These are phyloP conservation scores for Daphne laureola DNA, from an alignment of 441 rosid genomes.

Conservation along the genomic window DNA sequence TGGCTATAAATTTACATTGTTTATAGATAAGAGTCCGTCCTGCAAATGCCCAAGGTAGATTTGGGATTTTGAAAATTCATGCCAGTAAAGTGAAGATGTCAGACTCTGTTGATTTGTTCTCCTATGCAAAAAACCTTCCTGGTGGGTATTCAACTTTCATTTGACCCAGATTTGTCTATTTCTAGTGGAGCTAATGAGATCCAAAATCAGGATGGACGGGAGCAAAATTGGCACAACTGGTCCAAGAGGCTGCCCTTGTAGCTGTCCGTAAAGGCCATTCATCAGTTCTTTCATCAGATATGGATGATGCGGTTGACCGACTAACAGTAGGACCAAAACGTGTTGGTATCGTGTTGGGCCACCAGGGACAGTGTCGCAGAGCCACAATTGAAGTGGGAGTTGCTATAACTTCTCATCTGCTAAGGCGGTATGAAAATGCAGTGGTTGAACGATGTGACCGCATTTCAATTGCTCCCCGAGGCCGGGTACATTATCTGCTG, in stretches of 20 bases:
- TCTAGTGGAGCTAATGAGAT: constrained; percentile 5
- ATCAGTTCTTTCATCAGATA: constrained; percentile 68
- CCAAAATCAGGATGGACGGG: constrained; percentile 71
- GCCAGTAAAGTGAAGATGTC: constrained; percentile 92
- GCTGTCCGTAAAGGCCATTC: constrained; percentile 79
- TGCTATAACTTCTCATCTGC: constrained; percentile 78
- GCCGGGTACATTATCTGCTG: constrained; percentile 44
- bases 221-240: constrained; percentile 83
- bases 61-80: constrained; percentile 79
- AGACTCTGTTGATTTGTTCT: constrained; percentile 70
- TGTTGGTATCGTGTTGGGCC: constrained; percentile 65
- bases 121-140: constrained; percentile 78
- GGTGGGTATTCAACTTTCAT: constrained; percentile 37
- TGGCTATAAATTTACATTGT: too few species aligned
- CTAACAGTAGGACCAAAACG: constrained; percentile 91
- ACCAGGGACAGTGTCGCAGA: constrained; percentile 86
- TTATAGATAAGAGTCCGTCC: constrained; percentile 84
- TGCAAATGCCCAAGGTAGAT: constrained; percentile 87
- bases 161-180: constrained; percentile 1
- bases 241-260: constrained; percentile 94
- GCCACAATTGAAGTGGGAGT: constrained; percentile 90
- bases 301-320: constrained; percentile 91
- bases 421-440: constrained; percentile 68
- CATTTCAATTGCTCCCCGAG: constrained; percentile 84
- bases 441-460: constrained; percentile 79